These are phyloP conservation scores for Saccharomyces pastorianus DNA, from an alignment of 1,139 yeast species.

Conservation along the genomic window DNA sequence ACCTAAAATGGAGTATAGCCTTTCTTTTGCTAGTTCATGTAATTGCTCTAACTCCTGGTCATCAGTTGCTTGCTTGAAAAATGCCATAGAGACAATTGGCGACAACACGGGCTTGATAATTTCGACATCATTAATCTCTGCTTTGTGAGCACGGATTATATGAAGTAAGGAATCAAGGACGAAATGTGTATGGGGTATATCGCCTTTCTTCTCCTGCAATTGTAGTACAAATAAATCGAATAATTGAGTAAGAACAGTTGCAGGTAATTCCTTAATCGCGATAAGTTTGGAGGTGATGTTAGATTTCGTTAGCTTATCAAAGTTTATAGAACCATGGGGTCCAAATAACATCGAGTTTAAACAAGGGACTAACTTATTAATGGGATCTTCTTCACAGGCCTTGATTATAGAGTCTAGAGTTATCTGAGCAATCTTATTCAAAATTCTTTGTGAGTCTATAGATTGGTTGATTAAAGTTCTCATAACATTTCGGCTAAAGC, in stretches of 20 bases:
- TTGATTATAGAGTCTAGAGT: conserved; percentile 41
- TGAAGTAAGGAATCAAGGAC: conserved; percentile 57
- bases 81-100: conserved; percentile 47
- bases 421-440: conserved; percentile 58
- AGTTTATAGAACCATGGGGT: conserved; percentile 53
- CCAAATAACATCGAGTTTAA: conserved; percentile 44
- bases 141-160: conserved; percentile 46
- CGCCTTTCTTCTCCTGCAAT: conserved; percentile 3
- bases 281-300: conserved; percentile 55
- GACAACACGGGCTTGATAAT: conserved; percentile 46
- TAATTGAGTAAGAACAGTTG: conserved; percentile 28
- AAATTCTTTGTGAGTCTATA: conserved; percentile 53
- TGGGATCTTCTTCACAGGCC: conserved; percentile 24
- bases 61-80: conserved; percentile 35
- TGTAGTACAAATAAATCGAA: conserved; percentile 12
- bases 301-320: conserved; percentile 71
- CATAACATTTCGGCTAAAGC: conserved; percentile 65
- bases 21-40: conserved; percentile 42
- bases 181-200: conserved; percentile 44
- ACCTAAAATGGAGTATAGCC: conserved; percentile 56
- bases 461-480: conserved; percentile 74
- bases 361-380: conserved; percentile 40
- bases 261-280: conserved; percentile 22
- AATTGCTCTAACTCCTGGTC: conserved; percentile 11
- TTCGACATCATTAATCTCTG: conserved; percentile 7